Conservation (phyloP, 2,329 filamentous ascomycete species). For the Rutstroemia sp. region DNA sequence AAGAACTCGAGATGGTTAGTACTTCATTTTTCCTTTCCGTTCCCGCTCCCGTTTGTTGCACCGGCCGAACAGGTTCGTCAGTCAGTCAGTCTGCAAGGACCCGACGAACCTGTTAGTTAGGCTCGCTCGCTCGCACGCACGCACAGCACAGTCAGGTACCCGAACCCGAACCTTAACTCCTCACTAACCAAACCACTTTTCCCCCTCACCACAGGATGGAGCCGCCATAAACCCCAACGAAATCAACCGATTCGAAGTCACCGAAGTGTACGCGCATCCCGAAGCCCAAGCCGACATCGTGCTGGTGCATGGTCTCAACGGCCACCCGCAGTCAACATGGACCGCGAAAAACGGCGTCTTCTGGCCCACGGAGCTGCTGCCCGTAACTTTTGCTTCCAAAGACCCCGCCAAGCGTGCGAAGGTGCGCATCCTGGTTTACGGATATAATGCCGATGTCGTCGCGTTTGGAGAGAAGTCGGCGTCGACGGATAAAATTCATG, state of each 20-base stretch:
- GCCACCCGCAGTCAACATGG: constrained; percentile 58
- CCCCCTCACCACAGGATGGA: constrained; percentile 30
- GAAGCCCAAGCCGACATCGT: constrained; percentile 57
- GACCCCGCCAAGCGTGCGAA: constrained; percentile 32
- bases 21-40: not conserved
- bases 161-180: not conserved
- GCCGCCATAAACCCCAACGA: constrained; percentile 38
- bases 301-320: constrained; percentile 65
- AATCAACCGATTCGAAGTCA: constrained; percentile 50
- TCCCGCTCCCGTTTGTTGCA: not conserved
- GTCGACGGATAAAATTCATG: constrained; percentile 55
- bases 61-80: not conserved
- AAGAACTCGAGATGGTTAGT: constrained; percentile 8
- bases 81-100: not conserved
- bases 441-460: constrained; percentile 62
- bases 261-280: constrained; percentile 51
- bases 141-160: not conserved
- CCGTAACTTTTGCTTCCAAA: constrained; percentile 26
- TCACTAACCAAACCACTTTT: not conserved
- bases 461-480: constrained; percentile 39
- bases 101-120: not conserved
- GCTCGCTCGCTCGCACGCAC: no score
- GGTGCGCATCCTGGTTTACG: constrained; percentile 63
- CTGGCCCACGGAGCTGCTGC: constrained; percentile 64
- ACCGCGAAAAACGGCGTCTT: constrained; percentile 47